Evolutionary conservation across 495 filamentous ascomycete genomes (phyloP).

Genomic region (Penicillium coprophilum): DNA sequence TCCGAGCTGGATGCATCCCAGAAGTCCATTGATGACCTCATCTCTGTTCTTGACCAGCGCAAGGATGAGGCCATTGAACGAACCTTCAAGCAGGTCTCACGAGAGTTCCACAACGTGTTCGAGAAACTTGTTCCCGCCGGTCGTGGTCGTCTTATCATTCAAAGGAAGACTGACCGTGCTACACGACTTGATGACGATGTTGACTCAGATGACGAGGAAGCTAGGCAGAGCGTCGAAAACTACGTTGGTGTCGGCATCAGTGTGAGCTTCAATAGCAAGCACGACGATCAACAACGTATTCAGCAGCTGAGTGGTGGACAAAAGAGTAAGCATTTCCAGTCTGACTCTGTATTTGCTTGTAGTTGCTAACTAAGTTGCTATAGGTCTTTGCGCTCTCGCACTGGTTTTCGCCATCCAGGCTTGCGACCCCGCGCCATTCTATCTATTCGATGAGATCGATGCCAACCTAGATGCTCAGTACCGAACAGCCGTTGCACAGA

Average conservation of each 20-base stretch:
- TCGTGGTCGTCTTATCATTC: conserved; percentile 87
- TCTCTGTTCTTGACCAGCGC: conserved; percentile 81
- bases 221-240: conserved; percentile 78
- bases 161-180: conserved; percentile 77
- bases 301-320: conserved; percentile 96
- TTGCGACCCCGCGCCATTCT: conserved; percentile 95
- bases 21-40: conserved; percentile 83
- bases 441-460: conserved; percentile 99
- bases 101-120: conserved; percentile 89
- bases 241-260: conserved; percentile 98
- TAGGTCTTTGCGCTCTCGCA: conserved; percentile 90
- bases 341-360: not conserved
- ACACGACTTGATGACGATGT: conserved; percentile 62
- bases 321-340: conserved; percentile 67
- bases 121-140: conserved; percentile 93
- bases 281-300: conserved; percentile 96
- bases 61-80: conserved; percentile 94
- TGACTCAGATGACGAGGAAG: conserved; percentile 60
- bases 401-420: conserved; percentile 98
- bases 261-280: conserved; percentile 97
- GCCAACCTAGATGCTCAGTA: conserved; percentile 98
- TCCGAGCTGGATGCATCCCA: conserved; percentile 82
- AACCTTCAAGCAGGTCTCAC: conserved; percentile 95
- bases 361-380: conserved; percentile 18
- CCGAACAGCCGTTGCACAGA: conserved; percentile 85